Evolutionary conservation across 108 stramenopile genomes (phyloP).

Genomic region (Nitzschia sp.): DNA sequence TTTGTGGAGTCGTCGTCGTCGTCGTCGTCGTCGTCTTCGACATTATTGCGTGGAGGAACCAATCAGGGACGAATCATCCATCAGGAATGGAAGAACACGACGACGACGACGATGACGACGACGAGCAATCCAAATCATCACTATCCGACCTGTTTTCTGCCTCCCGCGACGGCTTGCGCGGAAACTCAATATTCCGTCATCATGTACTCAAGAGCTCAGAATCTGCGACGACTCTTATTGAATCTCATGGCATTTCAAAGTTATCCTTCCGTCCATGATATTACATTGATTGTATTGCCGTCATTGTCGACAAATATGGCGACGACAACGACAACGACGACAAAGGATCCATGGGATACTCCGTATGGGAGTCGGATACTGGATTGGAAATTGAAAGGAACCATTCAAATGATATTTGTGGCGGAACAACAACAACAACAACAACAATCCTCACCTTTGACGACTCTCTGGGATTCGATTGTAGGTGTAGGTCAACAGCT

Average conservation of each 20-base stretch:
- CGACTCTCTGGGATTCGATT: conserved; percentile 2
- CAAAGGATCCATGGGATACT: neutral
- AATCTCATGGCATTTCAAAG: conserved; percentile 12
- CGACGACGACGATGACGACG: neutral
- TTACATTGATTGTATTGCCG: neutral
- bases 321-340: neutral
- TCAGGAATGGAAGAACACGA: neutral
- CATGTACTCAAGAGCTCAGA: conserved; percentile 5
- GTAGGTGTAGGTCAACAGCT: neutral
- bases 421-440: too few relatives aligned
- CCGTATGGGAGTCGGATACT: conserved; percentile 1
- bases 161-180: conserved; percentile 27
- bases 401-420: neutral
- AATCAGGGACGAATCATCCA: neutral
- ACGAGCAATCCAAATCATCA: too few relatives aligned
- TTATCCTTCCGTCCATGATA: conserved; percentile 14
- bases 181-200: conserved; percentile 28
- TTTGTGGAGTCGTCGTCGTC: neutral
- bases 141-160: conserved; percentile 1
- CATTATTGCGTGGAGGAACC: neutral
- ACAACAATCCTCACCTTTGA: neutral
- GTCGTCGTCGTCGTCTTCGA: neutral
- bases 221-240: conserved; percentile 7
- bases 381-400: neutral
- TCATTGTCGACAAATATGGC: neutral